Evolutionary conservation across 345 rosid genomes (phyloP).

Genomic region (Reutealis trisperma): DNA sequence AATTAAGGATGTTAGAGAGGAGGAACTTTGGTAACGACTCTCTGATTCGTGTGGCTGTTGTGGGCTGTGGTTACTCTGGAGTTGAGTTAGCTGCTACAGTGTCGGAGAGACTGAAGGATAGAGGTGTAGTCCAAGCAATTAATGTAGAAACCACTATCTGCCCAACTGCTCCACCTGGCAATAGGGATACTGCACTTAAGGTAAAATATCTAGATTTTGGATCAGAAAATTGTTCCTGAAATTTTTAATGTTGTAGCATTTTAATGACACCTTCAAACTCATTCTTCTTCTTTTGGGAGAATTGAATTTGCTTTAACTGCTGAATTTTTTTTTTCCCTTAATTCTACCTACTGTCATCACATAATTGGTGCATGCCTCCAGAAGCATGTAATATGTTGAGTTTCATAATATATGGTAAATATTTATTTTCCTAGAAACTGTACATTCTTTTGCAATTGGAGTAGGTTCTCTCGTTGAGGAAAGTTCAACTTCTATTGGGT

Average conservation of each 20-base stretch:
- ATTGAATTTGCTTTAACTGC: background rate
- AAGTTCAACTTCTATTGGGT: conserved; percentile 70
- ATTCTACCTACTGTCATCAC: background rate
- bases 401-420: background rate
- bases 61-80: conserved; percentile 96
- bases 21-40: conserved; percentile 60
- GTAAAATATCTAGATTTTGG: conserved; percentile 39
- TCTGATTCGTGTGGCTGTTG: conserved; percentile 64
- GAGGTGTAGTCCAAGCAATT: conserved; percentile 75
- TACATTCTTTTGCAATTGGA: conserved; percentile 17
- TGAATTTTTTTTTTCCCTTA: background rate
- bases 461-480: conserved; percentile 81
- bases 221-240: background rate
- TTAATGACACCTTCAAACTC: background rate
- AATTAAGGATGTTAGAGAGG: conserved; percentile 67
- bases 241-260: background rate
- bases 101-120: conserved; percentile 80
- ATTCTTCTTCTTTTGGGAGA: background rate
- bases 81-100: conserved; percentile 95
- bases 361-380: background rate
- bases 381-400: background rate
- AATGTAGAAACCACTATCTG: conserved; percentile 72
- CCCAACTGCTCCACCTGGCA: conserved; percentile 83
- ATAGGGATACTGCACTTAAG: conserved; percentile 83
- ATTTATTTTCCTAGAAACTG: background rate